Evolutionary conservation across 257 asterid genomes (phyloP).

Genomic region (Fraxinus excelsior): DNA sequence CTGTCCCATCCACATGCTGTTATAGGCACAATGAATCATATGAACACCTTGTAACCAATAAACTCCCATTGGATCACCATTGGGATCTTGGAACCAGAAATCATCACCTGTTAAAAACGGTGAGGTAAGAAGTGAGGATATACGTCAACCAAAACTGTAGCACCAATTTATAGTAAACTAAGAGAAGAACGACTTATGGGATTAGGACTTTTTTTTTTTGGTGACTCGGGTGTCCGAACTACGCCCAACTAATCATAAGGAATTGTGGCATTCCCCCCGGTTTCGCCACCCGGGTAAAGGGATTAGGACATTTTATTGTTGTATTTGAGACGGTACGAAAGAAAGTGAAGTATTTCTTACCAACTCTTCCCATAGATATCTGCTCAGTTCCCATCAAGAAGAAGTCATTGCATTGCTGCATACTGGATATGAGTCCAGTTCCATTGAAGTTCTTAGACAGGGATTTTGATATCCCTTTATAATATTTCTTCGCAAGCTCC

Average conservation of each 20-base stretch:
- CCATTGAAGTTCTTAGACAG: conserved; percentile 38
- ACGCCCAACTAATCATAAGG: no score
- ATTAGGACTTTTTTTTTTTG: no score
- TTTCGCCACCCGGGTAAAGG: neutral
- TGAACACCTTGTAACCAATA: conserved; percentile 44
- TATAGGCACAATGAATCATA: conserved; percentile 42
- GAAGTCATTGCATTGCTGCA: conserved; percentile 41
- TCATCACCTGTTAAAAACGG: conserved; percentile 28
- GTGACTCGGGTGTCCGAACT: no score
- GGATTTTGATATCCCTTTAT: conserved; percentile 28
- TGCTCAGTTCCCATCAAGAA: conserved; percentile 36
- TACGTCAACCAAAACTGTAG: neutral
- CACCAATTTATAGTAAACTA: neutral
- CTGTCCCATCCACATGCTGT: conserved; percentile 44
- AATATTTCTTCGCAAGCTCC: conserved; percentile 35
- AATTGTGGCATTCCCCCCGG: no score
- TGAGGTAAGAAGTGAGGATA: neutral
- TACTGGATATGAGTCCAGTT: conserved; percentile 32
- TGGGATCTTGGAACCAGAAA: conserved; percentile 42
- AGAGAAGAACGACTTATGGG: neutral
- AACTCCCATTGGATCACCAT: conserved; percentile 38
- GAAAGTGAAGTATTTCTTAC: conserved; percentile 18
- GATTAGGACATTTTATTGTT: neutral
- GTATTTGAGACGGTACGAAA: no score
- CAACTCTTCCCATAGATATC: conserved; percentile 42